Evolutionary conservation across 768 basidiomycete species (phyloP), one percentile per base, ranked within the genome.

Genomic region (Macrolepiota dolichaula): DNA sequence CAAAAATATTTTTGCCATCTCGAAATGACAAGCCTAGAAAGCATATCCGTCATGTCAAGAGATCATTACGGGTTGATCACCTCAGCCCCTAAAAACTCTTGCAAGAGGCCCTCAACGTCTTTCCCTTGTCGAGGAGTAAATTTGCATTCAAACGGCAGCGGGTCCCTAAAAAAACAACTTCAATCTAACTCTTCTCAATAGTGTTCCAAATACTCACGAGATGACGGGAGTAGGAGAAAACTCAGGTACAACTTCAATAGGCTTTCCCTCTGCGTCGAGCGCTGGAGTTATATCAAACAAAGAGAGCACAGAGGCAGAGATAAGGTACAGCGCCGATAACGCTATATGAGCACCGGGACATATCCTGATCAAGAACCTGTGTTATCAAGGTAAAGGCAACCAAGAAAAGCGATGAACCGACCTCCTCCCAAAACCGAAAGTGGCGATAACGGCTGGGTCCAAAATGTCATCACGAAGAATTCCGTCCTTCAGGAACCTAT

Each of bases 281-380:
- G 60, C 59, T 17, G 66, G 63, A 12, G 44, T 47, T 35, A 71
- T 65, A 37, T 67, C 55, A 53, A 65, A 71, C 15, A 64, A 51
- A 1, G 68, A 61, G 13, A 71, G 57, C 0, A 66, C 49, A 5
- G 66, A 66, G 3, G 66, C 61, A 12, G 67, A 38, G 19, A 62
- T 53, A 19, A 64, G 59, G 55, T 60, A 70, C 7, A 71, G 35
- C 2, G 65, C 54, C 11, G 65, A 62, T 49, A 65, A 44, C 19
- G 52, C 62, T 40, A 71, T 63, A 53, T 66, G 66, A 4, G 68
- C 63, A 7, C 70, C 70, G 4, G 70, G 70, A 44, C 70, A 71
- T 38, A 68, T 67, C 49, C 70, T 68, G 7, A 22, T 6, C 9
- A 10, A 13, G 11, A 27, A 19, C 22, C 37, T 2, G 40, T 3